These are phyloP conservation scores for Rhizopogon vulgaris DNA, from an alignment of 768 basidiomycete species.

Conservation along the genomic window DNA sequence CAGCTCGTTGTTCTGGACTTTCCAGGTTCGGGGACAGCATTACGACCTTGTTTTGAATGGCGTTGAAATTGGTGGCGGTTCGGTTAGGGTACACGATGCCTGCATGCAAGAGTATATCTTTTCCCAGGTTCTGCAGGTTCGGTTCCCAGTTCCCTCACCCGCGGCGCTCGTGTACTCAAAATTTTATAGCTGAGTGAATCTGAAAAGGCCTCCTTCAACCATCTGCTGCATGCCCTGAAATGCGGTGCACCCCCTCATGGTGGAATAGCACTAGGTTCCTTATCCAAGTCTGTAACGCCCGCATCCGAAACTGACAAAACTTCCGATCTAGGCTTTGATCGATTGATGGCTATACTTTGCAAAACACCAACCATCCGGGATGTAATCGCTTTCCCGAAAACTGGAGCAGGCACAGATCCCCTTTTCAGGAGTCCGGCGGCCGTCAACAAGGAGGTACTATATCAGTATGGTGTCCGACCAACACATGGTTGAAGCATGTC, in stretches of 20 bases:
- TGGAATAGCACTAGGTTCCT: slow-evolving; percentile 83
- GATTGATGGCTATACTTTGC: slow-evolving; percentile 88
- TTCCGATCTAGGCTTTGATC: slow-evolving; percentile 70
- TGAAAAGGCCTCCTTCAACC: slow-evolving; percentile 74
- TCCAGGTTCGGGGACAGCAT: slow-evolving; percentile 86
- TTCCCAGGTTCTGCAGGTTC: slow-evolving; percentile 67
- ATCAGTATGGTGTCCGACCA: slow-evolving; percentile 58
- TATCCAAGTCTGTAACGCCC: slow-evolving; percentile 8
- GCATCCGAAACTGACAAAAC: slow-evolving; percentile 7
- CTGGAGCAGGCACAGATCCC: slow-evolving; percentile 73
- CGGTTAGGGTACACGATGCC: slow-evolving; percentile 88
- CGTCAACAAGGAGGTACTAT: slow-evolving; percentile 43
- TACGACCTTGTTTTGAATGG: slow-evolving; percentile 95
- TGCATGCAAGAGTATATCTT: slow-evolving; percentile 83
- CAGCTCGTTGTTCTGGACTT: slow-evolving; percentile 4
- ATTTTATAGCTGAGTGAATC: slow-evolving; percentile 55
- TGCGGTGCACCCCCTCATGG: slow-evolving; percentile 96
- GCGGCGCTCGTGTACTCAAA: slow-evolving; percentile 6
- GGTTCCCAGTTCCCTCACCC: slow-evolving; percentile 11
- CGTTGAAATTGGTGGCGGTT: slow-evolving; percentile 90
- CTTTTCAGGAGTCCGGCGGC: slow-evolving; percentile 85
- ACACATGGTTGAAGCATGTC: slow-evolving; percentile 7
- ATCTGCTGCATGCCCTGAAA: slow-evolving; percentile 78
- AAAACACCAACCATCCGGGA: slow-evolving; percentile 84
- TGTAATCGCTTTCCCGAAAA: slow-evolving; percentile 96